Base-by-base conservation (phyloP, 345 rosid species). In the Gynandropsis gynandra region DNA sequence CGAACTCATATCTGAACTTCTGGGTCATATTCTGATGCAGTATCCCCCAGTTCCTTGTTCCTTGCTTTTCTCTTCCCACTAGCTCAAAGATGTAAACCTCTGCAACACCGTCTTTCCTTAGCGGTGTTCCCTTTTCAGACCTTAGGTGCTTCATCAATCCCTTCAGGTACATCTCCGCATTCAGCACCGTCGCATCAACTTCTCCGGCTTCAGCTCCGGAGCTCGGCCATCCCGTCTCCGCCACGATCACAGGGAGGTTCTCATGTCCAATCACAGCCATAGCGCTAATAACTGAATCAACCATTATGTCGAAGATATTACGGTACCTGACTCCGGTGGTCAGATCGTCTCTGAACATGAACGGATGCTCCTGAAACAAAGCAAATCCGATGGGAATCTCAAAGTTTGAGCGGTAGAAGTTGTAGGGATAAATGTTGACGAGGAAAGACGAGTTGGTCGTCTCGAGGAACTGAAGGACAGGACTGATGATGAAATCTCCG, bases 171-270 rank as follows among this genome's bases (percentile, higher is more conserved):
- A 84, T 76, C 50, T 78, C 85, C 4, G 72, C 86, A 14, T 77
- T 82, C 10, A 48, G 44, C 54, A 61, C 63, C 1, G 78, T 82
- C 4, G 98, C 98, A 10, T 90, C 96, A 5, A 77, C 74, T 69
- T 90, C 98, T 7, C 64, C 42, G 0, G 52, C 53, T 10, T 81
- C 90, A 0, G 60, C 62, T 9, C 83, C 81, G 0, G 85, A 72
- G 70, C 87, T 79, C 21, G 98, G 96, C 96, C 98, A 90, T 1
- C 98, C 98, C 0, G 96, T 90, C 66, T 90, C 92, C 5, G 95
- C 82, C 47, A 90, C 92, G 0, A 90, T 14, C n/a, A 90, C 42
- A 0, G 87, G 98, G 5, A 82, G 57, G 44, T 71, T 80, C 87
- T 79, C 83, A 43, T 84, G 79, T 1, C 98, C 98, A 4, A 79